phyloP scores from a whole-genome alignment of 768 basidiomycete genomes.

The Boletus sp. region DNA sequence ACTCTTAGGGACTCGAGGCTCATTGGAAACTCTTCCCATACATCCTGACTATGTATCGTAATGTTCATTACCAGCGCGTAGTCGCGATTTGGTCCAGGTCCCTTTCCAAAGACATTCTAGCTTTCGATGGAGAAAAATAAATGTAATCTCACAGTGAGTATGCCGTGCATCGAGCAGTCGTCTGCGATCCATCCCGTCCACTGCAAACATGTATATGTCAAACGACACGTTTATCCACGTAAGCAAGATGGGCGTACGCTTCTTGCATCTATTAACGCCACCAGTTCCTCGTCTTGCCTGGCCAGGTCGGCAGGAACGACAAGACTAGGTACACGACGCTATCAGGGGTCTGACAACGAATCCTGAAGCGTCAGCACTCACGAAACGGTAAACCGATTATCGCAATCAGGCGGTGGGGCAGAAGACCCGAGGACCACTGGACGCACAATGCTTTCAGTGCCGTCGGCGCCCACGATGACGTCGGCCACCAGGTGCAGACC shows the following conservation, averaged over 20 bases:
- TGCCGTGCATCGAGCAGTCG: conserved; percentile 17
- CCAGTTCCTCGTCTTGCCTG: conserved; percentile 20
- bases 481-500: conserved; percentile 48
- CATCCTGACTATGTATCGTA: background rate
- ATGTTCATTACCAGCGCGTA: conserved; percentile 17
- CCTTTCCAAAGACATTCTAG: conserved; percentile 1
- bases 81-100: conserved; percentile 9
- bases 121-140: background rate
- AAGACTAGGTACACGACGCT: conserved; percentile 2
- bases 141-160: conserved; percentile 17
- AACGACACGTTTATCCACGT: background rate
- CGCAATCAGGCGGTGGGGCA: conserved; percentile 7
- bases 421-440: conserved; percentile 31
- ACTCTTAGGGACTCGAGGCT: conserved; percentile 10
- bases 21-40: conserved; percentile 9
- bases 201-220: conserved; percentile 3
- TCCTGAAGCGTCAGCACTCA: background rate
- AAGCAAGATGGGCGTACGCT: conserved; percentile 5
- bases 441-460: conserved; percentile 44
- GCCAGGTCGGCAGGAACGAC: conserved; percentile 15
- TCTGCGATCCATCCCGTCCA: conserved; percentile 25
- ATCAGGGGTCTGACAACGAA: background rate
- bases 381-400: conserved; percentile 16
- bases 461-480: conserved; percentile 61
- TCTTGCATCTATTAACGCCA: conserved; percentile 1